Evolutionary conservation across 768 basidiomycete genomes (phyloP).

Genomic region (Mycena pura): DNA sequence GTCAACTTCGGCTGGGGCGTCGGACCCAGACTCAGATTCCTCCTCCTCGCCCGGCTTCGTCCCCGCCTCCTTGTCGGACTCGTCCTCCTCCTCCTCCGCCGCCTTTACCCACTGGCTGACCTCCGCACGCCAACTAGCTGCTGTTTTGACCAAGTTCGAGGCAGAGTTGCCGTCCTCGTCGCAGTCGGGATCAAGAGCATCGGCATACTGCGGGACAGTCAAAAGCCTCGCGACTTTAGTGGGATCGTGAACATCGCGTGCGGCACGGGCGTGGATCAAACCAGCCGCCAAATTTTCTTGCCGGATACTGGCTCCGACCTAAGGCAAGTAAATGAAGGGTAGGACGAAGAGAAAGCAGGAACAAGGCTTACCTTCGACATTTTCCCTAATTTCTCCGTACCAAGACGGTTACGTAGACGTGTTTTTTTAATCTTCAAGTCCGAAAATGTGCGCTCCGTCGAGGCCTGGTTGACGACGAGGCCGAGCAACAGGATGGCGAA

Average conservation of each 20-base stretch:
- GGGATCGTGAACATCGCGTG: background rate
- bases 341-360: background rate
- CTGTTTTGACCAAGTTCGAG: too few species aligned
- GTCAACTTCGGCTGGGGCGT: too few species aligned
- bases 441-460: conserved; percentile 33
- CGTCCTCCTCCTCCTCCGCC: too few species aligned
- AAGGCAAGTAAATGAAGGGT: background rate
- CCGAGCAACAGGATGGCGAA: conserved; percentile 31
- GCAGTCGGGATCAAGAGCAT: background rate
- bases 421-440: conserved; percentile 38
- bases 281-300: background rate
- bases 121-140: too few species aligned
- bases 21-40: too few species aligned
- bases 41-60: too few species aligned
- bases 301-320: background rate
- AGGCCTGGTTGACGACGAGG: conserved; percentile 34
- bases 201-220: background rate
- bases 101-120: too few species aligned
- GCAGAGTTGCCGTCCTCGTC: too few species aligned
- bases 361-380: conserved; percentile 4
- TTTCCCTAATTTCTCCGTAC: conserved; percentile 10
- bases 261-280: background rate
- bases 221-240: background rate
- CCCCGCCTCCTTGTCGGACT: too few species aligned
- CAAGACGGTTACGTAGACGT: conserved; percentile 30